phyloP scores from a whole-genome alignment of 306 rosid species.

The Malus sylvestris region DNA sequence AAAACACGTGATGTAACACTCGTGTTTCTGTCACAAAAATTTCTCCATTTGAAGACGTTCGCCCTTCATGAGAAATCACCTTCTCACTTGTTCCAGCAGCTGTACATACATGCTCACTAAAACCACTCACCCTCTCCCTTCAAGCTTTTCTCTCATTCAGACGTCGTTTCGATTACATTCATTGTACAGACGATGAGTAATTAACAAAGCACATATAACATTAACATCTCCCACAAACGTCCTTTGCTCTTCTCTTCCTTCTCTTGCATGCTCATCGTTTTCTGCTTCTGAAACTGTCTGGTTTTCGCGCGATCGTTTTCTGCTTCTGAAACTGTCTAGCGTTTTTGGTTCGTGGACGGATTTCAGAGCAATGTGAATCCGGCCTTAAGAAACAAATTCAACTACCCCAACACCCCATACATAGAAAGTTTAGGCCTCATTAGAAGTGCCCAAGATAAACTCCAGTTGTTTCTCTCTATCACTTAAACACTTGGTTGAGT shows the following conservation, averaged over 20 bases:
- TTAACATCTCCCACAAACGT: not conserved
- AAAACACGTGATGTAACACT: too few relatives aligned
- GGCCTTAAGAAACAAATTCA: not conserved
- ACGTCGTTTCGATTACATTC: not conserved
- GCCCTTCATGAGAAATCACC: not conserved
- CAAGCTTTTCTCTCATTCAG: not conserved
- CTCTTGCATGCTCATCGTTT: not conserved
- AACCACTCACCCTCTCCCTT: too few relatives aligned
- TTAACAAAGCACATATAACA: not conserved
- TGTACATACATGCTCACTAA: not conserved
- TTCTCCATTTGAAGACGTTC: not conserved
- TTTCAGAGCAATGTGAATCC: not conserved
- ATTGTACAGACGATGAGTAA: not conserved
- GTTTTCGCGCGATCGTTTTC: not conserved
- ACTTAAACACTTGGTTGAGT: conserved; percentile 59
- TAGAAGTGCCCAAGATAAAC: conserved; percentile 36
- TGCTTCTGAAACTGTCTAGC: not conserved
- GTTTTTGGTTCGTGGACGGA: not conserved
- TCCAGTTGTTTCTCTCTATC: conserved; percentile 49
- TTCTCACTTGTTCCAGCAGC: not conserved
- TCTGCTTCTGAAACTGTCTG: not conserved
- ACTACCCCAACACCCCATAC: not conserved
- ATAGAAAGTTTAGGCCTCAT: not conserved
- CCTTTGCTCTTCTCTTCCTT: not conserved
- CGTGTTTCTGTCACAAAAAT: too few relatives aligned